Conservation (phyloP, 208 protist species). For the Vickermania ingenoplastis region DNA sequence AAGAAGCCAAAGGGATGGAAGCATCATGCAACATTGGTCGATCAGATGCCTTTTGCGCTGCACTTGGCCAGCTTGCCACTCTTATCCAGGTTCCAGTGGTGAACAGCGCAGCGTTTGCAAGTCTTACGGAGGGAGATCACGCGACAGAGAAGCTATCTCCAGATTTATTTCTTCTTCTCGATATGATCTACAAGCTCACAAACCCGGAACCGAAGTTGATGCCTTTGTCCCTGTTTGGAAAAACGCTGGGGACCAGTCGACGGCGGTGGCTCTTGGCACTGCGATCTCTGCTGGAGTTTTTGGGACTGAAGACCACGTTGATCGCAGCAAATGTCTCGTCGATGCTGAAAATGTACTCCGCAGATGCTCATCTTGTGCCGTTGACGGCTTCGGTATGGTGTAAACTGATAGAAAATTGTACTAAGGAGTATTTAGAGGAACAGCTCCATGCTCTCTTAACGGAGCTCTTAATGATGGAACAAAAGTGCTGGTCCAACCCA, state of each 20-base stretch:
- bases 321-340: slow-evolving; percentile 75
- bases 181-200: not conserved
- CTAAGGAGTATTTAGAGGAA: slow-evolving; percentile 47
- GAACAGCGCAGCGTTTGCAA: not conserved
- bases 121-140: not conserved
- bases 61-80: not conserved
- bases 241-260: slow-evolving; percentile 9
- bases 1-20: no score
- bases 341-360: slow-evolving; percentile 45
- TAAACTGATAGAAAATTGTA: slow-evolving; percentile 48
- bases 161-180: not conserved
- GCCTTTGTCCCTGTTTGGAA: not conserved
- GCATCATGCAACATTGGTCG: no score
- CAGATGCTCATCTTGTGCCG: slow-evolving; percentile 17
- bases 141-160: not conserved
- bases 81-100: not conserved
- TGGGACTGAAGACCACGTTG: slow-evolving; percentile 51
- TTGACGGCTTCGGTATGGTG: slow-evolving; percentile 38
- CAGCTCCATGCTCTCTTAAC: slow-evolving; percentile 62
- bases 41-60: not conserved
- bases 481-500: not conserved
- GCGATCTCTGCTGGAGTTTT: slow-evolving; percentile 45
- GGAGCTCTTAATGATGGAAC: slow-evolving; percentile 57
- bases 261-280: slow-evolving; percentile 67
- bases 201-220: not conserved